Conservation (phyloP, 2,329 filamentous ascomycete species). For the Dothidotthia symphoricarpi region DNA sequence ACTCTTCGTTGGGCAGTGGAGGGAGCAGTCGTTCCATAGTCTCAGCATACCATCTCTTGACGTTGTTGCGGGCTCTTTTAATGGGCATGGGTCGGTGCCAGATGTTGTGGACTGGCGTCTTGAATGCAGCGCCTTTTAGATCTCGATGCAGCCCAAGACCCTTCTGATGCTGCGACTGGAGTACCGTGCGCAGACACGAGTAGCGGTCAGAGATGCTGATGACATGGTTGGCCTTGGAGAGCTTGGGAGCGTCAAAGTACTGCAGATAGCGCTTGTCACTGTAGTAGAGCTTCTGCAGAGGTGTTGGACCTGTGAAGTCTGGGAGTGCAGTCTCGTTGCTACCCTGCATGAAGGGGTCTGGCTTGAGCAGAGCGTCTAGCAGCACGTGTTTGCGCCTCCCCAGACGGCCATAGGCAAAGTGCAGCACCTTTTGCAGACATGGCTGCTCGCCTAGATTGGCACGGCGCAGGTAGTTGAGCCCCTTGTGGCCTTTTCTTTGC, state of each 20-base stretch:
- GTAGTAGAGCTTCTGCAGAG: conserved; percentile 40
- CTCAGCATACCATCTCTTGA: conserved; percentile 46
- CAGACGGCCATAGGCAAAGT: conserved; percentile 57
- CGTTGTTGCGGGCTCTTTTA: conserved; percentile 45
- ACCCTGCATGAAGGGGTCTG: conserved; percentile 15
- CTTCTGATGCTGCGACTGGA: conserved; percentile 26
- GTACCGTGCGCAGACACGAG: conserved; percentile 28
- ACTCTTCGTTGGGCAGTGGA: conserved; percentile 48
- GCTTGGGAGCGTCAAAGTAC: conserved; percentile 32
- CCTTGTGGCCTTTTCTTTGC: conserved; percentile 34
- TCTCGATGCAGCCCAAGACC: conserved; percentile 17
- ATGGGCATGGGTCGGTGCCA: conserved; percentile 50
- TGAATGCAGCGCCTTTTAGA: conserved; percentile 27
- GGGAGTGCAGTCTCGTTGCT: conserved; percentile 2
- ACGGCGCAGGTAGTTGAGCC: conserved; percentile 48
- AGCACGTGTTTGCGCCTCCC: conserved; percentile 54
- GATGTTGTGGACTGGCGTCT: conserved; percentile 46
- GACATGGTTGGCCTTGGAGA: conserved; percentile 9
- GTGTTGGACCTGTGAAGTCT: conserved; percentile 6
- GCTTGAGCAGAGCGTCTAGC: conserved; percentile 23
- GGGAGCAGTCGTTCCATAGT: conserved; percentile 46
- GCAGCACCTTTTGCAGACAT: conserved; percentile 54
- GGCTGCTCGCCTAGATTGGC: conserved; percentile 57
- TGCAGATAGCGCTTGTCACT: conserved; percentile 30
- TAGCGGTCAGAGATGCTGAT: conserved; percentile 34